A percentile compares a stretch with the other conserved stretches of the same genome.
phyloP scores from a whole-genome alignment of 1,139 yeast genomes.

The Yamadazyma diospyri region DNA sequence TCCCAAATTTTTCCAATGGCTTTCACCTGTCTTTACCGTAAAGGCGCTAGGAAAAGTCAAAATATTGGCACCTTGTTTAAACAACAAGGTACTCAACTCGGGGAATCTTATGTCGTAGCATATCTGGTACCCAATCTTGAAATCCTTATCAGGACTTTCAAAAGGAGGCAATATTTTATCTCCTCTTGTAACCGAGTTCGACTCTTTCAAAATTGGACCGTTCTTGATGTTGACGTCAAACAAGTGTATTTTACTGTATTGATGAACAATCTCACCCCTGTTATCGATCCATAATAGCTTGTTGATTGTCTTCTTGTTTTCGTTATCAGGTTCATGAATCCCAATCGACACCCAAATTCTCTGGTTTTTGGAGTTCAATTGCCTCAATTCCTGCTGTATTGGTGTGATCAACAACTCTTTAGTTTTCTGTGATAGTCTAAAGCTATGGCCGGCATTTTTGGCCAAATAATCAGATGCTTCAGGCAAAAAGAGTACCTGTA shows the following conservation, averaged over 20 bases:
- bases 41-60: constrained; percentile 88
- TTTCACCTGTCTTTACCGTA: constrained; percentile 84
- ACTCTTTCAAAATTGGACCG: constrained; percentile 73
- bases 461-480: constrained; percentile 93
- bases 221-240: constrained; percentile 82
- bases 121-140: constrained; percentile 68
- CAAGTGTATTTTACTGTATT: constrained; percentile 82
- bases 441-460: constrained; percentile 62
- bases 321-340: constrained; percentile 66
- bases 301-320: constrained; percentile 64
- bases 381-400: constrained; percentile 45
- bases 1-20: constrained; percentile 84
- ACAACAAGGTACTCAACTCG: constrained; percentile 63
- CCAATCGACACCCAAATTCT: constrained; percentile 52
- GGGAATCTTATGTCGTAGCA: constrained; percentile 92
- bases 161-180: constrained; percentile 52
- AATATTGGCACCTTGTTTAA: constrained; percentile 73
- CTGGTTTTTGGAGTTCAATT: constrained; percentile 10
- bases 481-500: constrained; percentile 74
- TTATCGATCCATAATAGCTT: constrained; percentile 57
- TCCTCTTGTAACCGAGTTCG: constrained; percentile 83
- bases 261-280: constrained; percentile 57
- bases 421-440: constrained; percentile 51
- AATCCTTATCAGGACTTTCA: constrained; percentile 23
- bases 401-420: constrained; percentile 48